A percentile compares a stretch with the other conserved stretches of the same genome.
Evolutionary conservation across 345 rosid genomes (phyloP).

Genomic region (Turnera subulata): DNA sequence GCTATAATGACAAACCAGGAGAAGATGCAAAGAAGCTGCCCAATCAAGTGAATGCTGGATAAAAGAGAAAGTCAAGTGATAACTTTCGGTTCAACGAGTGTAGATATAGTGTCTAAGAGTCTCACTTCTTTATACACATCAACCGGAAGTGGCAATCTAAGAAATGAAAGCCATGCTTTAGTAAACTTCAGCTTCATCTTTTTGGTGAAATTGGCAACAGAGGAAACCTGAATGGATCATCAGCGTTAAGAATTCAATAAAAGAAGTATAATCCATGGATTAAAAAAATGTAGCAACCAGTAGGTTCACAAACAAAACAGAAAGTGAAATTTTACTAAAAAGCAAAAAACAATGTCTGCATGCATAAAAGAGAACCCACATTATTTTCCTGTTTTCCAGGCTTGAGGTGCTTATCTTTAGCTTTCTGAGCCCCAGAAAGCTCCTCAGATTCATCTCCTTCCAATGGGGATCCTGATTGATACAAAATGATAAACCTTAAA

Average conservation of each 20-base stretch:
- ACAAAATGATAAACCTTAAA: constrained; percentile 6
- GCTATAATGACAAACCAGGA: background rate
- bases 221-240: constrained; percentile 43
- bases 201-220: constrained; percentile 52
- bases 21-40: background rate
- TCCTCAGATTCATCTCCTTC: constrained; percentile 18
- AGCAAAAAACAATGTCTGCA: background rate
- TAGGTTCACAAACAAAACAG: background rate
- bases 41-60: background rate
- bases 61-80: no score
- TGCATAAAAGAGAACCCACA: constrained; percentile 35
- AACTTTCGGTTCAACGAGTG: no score
- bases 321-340: background rate
- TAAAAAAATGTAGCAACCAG: background rate
- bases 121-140: constrained; percentile 88
- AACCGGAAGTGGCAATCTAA: constrained; percentile 76
- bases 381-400: constrained; percentile 28
- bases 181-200: constrained; percentile 86
- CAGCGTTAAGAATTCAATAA: background rate
- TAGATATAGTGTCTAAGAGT: background rate
- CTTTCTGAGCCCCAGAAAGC: constrained; percentile 18
- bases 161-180: constrained; percentile 90
- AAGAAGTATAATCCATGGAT: background rate
- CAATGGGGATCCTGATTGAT: constrained; percentile 19
- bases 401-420: constrained; percentile 34